These are phyloP conservation scores for Botrytis cinerea DNA, from an alignment of 2,329 filamentous ascomycete genomes.

Conservation along the genomic window DNA sequence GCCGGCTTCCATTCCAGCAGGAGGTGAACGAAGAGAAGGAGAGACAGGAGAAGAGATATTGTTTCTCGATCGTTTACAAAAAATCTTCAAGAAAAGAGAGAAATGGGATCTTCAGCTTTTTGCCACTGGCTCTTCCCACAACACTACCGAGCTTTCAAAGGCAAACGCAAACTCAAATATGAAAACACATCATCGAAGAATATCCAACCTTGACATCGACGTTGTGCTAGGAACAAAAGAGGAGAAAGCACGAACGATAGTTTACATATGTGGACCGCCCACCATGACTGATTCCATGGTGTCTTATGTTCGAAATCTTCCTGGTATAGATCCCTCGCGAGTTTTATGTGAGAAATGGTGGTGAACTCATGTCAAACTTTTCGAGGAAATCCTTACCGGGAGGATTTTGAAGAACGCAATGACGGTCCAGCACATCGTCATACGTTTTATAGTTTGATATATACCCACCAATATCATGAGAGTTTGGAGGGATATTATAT, in stretches of 20 bases:
- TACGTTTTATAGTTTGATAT: background rate
- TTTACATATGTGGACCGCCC: conserved; percentile 1
- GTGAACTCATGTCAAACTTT: background rate
- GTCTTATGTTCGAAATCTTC: background rate
- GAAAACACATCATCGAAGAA: background rate
- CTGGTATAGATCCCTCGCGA: background rate
- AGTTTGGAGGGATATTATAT: background rate
- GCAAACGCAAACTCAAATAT: background rate
- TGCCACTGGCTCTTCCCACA: background rate
- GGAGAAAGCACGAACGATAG: background rate
- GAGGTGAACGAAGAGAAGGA: background rate
- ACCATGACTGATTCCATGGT: background rate
- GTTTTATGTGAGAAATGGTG: background rate
- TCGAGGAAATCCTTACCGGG: background rate
- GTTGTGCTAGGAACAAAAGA: background rate
- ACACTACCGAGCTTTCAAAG: background rate
- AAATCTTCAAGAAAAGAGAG: background rate
- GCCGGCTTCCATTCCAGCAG: background rate
- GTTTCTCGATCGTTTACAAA: background rate
- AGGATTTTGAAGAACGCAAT: background rate
- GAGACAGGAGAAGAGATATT: background rate
- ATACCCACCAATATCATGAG: background rate
- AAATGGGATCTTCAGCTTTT: background rate
- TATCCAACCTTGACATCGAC: background rate
- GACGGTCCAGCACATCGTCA: background rate